Percentiles rank a stretch among this genome's conserved stretches.
These are phyloP conservation scores for Claviceps citrina DNA, from an alignment of 2,329 filamentous ascomycete species.

Conservation along the genomic window DNA sequence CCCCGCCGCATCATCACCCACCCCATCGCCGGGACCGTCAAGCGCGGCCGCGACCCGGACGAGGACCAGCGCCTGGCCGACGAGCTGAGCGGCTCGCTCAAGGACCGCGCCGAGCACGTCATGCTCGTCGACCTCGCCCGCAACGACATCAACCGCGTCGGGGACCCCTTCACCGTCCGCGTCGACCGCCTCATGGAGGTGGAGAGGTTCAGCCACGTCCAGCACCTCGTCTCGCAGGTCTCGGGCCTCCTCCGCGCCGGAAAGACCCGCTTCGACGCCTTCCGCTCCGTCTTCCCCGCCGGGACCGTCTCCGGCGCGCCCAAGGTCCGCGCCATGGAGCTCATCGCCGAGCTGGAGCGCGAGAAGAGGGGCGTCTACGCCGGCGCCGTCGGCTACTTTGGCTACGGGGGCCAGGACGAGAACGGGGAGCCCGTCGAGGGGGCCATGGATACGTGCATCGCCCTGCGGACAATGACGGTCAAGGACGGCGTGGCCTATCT, in stretches of 20 bases:
- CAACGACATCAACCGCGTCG: constrained; percentile 93
- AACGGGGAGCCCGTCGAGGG: constrained; percentile 54
- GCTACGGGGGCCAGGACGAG: constrained; percentile 57
- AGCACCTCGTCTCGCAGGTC: constrained; percentile 92
- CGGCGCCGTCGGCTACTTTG: constrained; percentile 92
- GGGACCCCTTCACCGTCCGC: constrained; percentile 73
- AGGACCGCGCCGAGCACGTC: constrained; percentile 88
- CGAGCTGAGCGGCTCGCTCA: constrained; percentile 63
- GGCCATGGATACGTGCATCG: constrained; percentile 77
- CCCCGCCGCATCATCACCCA: constrained; percentile 81
- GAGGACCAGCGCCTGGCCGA: constrained; percentile 70
- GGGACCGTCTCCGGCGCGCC: constrained; percentile 91
- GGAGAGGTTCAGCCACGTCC: constrained; percentile 89
- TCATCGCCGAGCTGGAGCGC: constrained; percentile 83
- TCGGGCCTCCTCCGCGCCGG: constrained; percentile 72
- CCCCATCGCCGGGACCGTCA: constrained; percentile 91
- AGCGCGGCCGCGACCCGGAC: constrained; percentile 62
- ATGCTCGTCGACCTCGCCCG: constrained; percentile 94
- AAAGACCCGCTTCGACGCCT: constrained; percentile 86
- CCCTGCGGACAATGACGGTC: constrained; percentile 80
- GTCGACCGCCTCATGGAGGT: constrained; percentile 92
- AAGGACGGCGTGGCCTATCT: constrained; percentile 87
- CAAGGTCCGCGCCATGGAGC: constrained; percentile 91
- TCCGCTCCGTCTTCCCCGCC: constrained; percentile 90
- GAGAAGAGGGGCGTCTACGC: constrained; percentile 95